Evolutionary conservation across 2,329 filamentous ascomycete species (phyloP).

Genomic region (Huntiella decipiens): DNA sequence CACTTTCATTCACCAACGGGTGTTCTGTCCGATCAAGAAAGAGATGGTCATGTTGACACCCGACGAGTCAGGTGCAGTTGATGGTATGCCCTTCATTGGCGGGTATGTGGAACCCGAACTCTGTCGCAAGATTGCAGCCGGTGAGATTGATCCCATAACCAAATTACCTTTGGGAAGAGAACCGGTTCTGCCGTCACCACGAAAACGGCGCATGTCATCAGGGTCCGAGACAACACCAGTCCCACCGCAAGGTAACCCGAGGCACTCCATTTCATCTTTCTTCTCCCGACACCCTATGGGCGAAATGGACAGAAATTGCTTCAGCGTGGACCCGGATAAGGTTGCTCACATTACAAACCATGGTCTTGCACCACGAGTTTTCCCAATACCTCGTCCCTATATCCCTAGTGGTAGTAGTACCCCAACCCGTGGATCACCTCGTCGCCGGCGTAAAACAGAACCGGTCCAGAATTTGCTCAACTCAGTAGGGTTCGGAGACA

Average conservation of each 20-base stretch:
- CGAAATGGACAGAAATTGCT: slow-evolving; percentile 45
- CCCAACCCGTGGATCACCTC: slow-evolving; percentile 17
- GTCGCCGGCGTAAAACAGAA: slow-evolving; percentile 32
- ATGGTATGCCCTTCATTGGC: slow-evolving; percentile 69
- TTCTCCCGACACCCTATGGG: slow-evolving; percentile 36
- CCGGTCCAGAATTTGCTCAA: slow-evolving; percentile 27
- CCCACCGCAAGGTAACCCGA: slow-evolving; percentile 22
- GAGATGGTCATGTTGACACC: slow-evolving; percentile 58
- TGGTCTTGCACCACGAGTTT: slow-evolving; percentile 34
- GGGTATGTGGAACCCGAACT: slow-evolving; percentile 46
- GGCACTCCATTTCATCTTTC: slow-evolving; percentile 27
- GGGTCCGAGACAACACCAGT: slow-evolving; percentile 13
- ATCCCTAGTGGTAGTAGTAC: slow-evolving; percentile 21
- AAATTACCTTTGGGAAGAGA: slow-evolving; percentile 39
- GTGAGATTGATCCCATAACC: slow-evolving; percentile 77
- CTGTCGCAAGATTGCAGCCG: slow-evolving; percentile 56
- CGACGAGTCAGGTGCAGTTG: slow-evolving; percentile 40
- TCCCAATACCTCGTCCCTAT: slow-evolving; percentile 39
- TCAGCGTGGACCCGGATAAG: slow-evolving; percentile 30
- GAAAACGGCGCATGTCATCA: slow-evolving; percentile 4
- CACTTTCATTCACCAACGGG: slow-evolving; percentile 87
- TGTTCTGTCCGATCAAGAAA: slow-evolving; percentile 61
- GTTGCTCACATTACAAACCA: slow-evolving; percentile 30
- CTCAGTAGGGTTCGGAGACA: slow-evolving; percentile 3
- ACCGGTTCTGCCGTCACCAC: slow-evolving; percentile 22